Evolutionary conservation across 2,329 filamentous ascomycete genomes (phyloP).

Genomic region (Venturia nashicola): DNA sequence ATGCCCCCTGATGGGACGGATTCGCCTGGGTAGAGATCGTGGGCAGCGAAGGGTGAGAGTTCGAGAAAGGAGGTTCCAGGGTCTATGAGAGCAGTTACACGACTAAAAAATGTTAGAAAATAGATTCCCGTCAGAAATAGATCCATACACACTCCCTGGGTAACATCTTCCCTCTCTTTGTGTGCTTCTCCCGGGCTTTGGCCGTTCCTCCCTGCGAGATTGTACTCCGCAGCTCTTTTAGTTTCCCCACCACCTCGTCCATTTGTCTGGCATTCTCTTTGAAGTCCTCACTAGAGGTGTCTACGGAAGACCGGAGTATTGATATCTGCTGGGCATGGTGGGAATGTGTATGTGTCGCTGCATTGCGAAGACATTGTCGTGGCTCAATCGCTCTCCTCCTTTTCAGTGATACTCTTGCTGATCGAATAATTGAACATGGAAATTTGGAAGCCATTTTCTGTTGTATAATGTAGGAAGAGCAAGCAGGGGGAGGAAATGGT

Average conservation of each 20-base stretch:
- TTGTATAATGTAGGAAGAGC: not conserved
- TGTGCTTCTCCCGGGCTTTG: conserved; percentile 78
- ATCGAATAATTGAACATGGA: not conserved
- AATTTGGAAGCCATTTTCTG: conserved; percentile 1
- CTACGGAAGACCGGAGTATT: conserved; percentile 61
- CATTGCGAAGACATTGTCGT: conserved; percentile 13
- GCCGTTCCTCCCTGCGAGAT: conserved; percentile 66
- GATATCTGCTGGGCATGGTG: conserved; percentile 78
- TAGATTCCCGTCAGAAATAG: not conserved
- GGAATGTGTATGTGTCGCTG: conserved; percentile 67
- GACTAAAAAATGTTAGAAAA: conserved; percentile 20
- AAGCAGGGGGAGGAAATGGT: not conserved
- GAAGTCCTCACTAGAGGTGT: conserved; percentile 66
- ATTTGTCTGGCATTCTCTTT: conserved; percentile 70
- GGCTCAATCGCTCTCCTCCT: not conserved
- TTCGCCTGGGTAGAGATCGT: conserved; percentile 75
- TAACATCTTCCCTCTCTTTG: conserved; percentile 85
- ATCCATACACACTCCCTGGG: conserved; percentile 51
- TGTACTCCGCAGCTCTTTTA: conserved; percentile 57
- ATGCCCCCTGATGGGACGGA: conserved; percentile 85
- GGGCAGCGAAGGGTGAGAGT: conserved; percentile 79
- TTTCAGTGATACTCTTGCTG: not conserved
- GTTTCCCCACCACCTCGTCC: conserved; percentile 54
- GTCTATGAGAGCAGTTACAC: conserved; percentile 77
- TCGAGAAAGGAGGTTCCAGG: conserved; percentile 85